Evolutionary conservation across 371 early-diverging fungal species (phyloP).

Genomic region (Mucor racemosus): DNA sequence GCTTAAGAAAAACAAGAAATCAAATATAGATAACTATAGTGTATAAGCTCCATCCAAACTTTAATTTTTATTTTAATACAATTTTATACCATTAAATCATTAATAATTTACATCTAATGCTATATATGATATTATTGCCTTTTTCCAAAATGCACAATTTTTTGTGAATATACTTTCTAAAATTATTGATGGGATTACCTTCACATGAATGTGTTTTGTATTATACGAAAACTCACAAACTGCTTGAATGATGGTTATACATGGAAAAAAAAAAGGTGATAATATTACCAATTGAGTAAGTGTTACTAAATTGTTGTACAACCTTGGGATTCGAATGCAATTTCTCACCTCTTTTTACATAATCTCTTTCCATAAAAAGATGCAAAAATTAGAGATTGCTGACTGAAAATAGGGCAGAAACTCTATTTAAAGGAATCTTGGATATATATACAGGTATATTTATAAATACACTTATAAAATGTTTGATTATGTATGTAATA

Average conservation of each 20-base stretch:
- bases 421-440: too few species aligned
- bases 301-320: not conserved
- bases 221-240: not conserved
- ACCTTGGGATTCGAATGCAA: not conserved
- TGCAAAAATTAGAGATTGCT: not conserved
- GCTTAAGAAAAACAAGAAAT: not conserved
- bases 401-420: too few species aligned
- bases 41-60: not conserved
- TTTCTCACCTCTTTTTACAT: not conserved
- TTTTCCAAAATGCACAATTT: not conserved
- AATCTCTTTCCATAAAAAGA: too few species aligned
- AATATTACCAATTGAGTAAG: not conserved
- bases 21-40: too few species aligned
- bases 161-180: not conserved
- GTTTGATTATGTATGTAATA: not conserved
- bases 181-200: not conserved
- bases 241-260: not conserved
- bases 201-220: not conserved
- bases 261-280: too few species aligned
- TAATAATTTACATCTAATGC: not conserved
- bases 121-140: not conserved
- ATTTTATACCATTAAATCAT: not conserved
- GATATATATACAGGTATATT: too few species aligned
- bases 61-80: not conserved
- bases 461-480: not conserved